Conservation (phyloP, 169 alveolate genomes). For the Eimeria maxima region DNA sequence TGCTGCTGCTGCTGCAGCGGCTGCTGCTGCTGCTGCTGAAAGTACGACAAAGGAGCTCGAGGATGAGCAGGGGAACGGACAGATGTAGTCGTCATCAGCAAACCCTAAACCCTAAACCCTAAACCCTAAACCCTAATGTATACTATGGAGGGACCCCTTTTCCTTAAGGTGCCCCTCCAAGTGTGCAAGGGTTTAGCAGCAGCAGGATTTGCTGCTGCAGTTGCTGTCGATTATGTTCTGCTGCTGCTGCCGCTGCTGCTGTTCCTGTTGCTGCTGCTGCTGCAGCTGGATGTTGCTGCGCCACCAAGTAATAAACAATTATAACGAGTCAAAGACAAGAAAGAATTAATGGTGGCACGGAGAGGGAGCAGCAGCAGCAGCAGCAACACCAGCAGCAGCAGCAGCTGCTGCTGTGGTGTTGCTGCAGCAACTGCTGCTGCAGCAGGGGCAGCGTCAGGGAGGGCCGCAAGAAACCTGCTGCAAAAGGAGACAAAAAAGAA, state of each 20-base stretch:
- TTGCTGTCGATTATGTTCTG: too few relatives aligned
- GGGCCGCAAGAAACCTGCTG: too few relatives aligned
- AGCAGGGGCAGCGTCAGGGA: too few relatives aligned
- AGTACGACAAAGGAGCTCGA: conserved; percentile 11
- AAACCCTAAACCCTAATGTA: conserved; percentile 15
- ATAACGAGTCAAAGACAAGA: background rate
- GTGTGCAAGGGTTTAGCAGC: background rate
- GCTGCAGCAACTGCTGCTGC: too few relatives aligned
- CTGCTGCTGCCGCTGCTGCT: conserved; percentile 35
- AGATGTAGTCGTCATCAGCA: background rate
- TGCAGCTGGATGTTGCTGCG: background rate
- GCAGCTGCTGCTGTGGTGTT: too few relatives aligned
- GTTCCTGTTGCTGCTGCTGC: background rate
- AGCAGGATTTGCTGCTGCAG: conserved; percentile 1
- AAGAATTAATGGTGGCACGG: background rate
- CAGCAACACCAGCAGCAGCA: too few relatives aligned
- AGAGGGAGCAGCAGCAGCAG: background rate
- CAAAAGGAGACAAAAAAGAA: too few relatives aligned
- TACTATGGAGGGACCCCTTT: background rate
- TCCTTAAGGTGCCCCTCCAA: background rate
- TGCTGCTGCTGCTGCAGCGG: too few relatives aligned
- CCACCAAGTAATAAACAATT: background rate
- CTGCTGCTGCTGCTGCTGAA: conserved; percentile 1
- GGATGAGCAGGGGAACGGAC: conserved; percentile 36
- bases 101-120: conserved; percentile 17